phyloP scores from a whole-genome alignment of 2,329 filamentous ascomycete genomes.

The Colletotrichum higginsianum region DNA sequence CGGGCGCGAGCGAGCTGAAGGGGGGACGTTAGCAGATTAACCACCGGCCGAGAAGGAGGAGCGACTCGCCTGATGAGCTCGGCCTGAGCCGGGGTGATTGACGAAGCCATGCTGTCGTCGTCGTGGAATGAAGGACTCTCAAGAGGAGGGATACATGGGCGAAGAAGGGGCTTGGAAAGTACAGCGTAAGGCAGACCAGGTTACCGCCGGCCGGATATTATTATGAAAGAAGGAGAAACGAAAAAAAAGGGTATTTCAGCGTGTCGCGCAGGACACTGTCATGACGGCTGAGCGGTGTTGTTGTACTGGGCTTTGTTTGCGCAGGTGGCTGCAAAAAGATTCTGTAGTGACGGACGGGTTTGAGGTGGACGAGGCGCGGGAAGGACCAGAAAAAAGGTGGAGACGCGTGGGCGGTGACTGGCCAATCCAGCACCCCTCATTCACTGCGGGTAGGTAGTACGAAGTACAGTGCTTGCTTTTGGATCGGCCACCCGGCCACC shows the following conservation, averaged over 20 bases:
- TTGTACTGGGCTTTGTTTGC: conserved; percentile 32
- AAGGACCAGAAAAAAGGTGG: conserved; percentile 43
- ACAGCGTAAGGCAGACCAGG: conserved; percentile 9
- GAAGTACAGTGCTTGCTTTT: conserved; percentile 36
- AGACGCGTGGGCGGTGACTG: conserved; percentile 28
- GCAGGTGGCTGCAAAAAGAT: conserved; percentile 33
- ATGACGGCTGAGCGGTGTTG: conserved; percentile 30
- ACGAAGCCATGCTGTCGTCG: conserved; percentile 45
- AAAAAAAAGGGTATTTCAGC: conserved; percentile 5
- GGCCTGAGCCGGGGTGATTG: conserved; percentile 66
- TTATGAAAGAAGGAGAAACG: not conserved
- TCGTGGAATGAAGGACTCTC: conserved; percentile 29
- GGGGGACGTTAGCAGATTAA: conserved; percentile 35
- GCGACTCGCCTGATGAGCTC: conserved; percentile 70
- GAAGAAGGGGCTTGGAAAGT: conserved; percentile 34
- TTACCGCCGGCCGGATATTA: conserved; percentile 11
- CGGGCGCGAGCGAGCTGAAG: conserved; percentile 79
- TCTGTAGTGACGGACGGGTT: conserved; percentile 38
- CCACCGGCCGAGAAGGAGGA: not conserved
- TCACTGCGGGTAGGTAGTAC: conserved; percentile 18
- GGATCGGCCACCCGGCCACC: conserved; percentile 11
- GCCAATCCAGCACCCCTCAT: conserved; percentile 30
- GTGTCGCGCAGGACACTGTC: conserved; percentile 35
- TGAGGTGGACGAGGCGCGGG: conserved; percentile 40
- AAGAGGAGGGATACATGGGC: conserved; percentile 42